phyloP scores from a whole-genome alignment of 2,329 filamentous ascomycete species.

The Cytospora paraplurivora region DNA sequence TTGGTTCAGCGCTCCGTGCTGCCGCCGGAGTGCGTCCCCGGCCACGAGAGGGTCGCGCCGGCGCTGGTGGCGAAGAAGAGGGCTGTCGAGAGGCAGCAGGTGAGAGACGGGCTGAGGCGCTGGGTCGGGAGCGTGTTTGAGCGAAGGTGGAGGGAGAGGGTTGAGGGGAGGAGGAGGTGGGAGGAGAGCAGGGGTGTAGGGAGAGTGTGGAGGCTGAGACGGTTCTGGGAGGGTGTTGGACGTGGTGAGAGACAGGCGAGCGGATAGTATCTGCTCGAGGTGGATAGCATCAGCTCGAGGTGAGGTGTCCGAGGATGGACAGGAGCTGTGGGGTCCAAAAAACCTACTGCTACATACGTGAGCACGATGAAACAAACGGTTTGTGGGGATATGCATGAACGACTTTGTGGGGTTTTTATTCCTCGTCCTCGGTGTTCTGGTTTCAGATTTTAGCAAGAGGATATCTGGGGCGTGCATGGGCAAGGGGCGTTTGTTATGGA shows the following conservation, averaged over 20 bases:
- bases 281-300: neutral
- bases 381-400: neutral
- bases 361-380: neutral
- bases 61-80: slow-evolving; percentile 63
- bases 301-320: neutral
- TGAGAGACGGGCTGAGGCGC: slow-evolving; percentile 66
- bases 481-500: neutral
- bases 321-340: neutral
- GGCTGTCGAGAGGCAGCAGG: slow-evolving; percentile 65
- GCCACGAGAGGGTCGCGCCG: slow-evolving; percentile 53
- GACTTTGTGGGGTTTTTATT: neutral
- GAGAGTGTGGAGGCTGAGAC: slow-evolving; percentile 61
- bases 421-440: neutral
- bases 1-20: slow-evolving; percentile 67
- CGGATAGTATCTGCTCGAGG: neutral
- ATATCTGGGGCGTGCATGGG: neutral
- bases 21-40: slow-evolving; percentile 63
- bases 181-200: slow-evolving; percentile 57
- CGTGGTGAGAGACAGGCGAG: slow-evolving; percentile 40
- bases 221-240: slow-evolving; percentile 67
- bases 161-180: slow-evolving; percentile 49
- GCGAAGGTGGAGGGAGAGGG: slow-evolving; percentile 52
- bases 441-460: neutral
- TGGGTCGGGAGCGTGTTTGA: slow-evolving; percentile 66
- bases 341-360: no score